A percentile compares a stretch with the other conserved stretches of the same genome.
phyloP scores from a whole-genome alignment of 345 rosid genomes.

The Draba incana region DNA sequence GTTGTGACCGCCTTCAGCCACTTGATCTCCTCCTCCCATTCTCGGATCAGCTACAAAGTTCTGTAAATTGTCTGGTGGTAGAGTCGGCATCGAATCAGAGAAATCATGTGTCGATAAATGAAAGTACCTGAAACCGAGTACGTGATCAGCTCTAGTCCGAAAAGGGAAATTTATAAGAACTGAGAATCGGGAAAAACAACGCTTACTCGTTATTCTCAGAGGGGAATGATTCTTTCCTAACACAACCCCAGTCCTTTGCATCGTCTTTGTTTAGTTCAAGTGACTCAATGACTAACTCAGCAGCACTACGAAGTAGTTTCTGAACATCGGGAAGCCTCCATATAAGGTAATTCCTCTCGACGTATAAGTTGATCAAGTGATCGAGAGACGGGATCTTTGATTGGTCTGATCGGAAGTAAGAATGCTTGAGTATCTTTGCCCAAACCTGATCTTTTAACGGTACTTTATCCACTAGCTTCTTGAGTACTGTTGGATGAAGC shows the following conservation, averaged over 20 bases:
- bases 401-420: constrained; percentile 64
- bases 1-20: constrained; percentile 40
- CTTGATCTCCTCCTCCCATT: constrained; percentile 49
- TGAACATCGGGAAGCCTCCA: constrained; percentile 95
- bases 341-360: constrained; percentile 75
- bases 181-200: constrained; percentile 5
- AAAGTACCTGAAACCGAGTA: constrained; percentile 47
- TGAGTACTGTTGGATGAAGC: constrained; percentile 83
- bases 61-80: constrained; percentile 82
- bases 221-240: constrained; percentile 78
- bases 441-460: constrained; percentile 83
- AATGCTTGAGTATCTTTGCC: constrained; percentile 64
- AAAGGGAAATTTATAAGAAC: neutral
- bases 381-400: constrained; percentile 70
- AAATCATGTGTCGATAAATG: constrained; percentile 78
- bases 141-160: constrained; percentile 22
- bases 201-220: constrained; percentile 83
- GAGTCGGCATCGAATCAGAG: constrained; percentile 69
- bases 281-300: constrained; percentile 55
- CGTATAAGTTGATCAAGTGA: constrained; percentile 76
- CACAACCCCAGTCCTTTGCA: constrained; percentile 76
- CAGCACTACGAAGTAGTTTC: constrained; percentile 64
- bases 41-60: constrained; percentile 71
- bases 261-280: constrained; percentile 57
- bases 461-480: constrained; percentile 72